Evolutionary conservation across 495 filamentous ascomycete genomes (phyloP).

Genomic region (Elaphomyces granulatus): DNA sequence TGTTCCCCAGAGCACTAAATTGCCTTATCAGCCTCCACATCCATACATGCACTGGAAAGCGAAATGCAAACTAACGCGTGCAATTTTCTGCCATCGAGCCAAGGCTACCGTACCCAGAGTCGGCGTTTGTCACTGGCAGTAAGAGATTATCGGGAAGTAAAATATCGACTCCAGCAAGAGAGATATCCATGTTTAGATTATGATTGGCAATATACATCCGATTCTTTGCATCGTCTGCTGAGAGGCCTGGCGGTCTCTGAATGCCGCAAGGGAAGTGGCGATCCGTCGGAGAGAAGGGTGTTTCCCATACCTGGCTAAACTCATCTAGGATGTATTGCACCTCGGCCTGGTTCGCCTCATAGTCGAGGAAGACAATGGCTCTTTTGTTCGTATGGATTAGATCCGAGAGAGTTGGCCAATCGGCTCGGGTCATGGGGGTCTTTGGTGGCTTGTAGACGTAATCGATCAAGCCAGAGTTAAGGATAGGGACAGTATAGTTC

Average conservation of each 20-base stretch:
- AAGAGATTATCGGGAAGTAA: conserved; percentile 61
- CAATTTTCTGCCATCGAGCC: conserved; percentile 57
- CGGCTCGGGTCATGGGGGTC: conserved; percentile 50
- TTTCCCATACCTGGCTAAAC: conserved; percentile 54
- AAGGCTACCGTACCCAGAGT: conserved; percentile 49
- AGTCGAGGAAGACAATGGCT: conserved; percentile 60
- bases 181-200: conserved; percentile 67
- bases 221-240: conserved; percentile 32
- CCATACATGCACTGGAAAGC: too few species aligned
- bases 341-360: conserved; percentile 63
- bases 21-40: conserved; percentile 8
- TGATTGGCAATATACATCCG: conserved; percentile 87
- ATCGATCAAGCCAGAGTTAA: conserved; percentile 50
- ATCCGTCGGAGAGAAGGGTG: conserved; percentile 48
- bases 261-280: conserved; percentile 42
- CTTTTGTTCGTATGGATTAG: conserved; percentile 58
- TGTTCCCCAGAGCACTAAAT: conserved; percentile 42
- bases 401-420: conserved; percentile 74
- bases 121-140: conserved; percentile 55
- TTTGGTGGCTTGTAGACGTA: conserved; percentile 59
- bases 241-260: conserved; percentile 46
- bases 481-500: conserved; percentile 45
- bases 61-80: conserved; percentile 32
- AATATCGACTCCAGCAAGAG: conserved; percentile 41
- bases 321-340: conserved; percentile 56